phyloP scores from a whole-genome alignment of 164 flowering plant species.

The Liquidambar formosana region DNA sequence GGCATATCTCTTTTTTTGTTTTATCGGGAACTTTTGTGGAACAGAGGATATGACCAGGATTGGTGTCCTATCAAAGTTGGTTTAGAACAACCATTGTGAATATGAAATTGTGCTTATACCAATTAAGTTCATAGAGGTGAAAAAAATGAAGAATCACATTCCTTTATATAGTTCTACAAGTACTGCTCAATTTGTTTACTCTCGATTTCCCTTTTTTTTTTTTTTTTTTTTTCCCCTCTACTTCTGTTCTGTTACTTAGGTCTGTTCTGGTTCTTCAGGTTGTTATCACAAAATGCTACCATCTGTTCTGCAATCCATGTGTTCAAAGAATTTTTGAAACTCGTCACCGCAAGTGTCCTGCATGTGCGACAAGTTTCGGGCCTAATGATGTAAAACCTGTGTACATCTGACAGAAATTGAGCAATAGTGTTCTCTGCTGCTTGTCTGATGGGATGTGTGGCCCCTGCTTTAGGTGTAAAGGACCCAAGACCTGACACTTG shows the following conservation, averaged over 20 bases:
- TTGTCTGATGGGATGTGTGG: background rate
- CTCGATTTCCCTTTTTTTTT: too few species aligned
- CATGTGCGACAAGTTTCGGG: constrained; percentile 76
- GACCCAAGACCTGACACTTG: background rate
- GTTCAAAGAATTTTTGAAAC: constrained; percentile 59
- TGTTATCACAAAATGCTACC: constrained; percentile 95
- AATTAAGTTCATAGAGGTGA: too few species aligned
- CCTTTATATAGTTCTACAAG: too few species aligned
- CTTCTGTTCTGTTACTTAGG: background rate
- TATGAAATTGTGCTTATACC: too few species aligned
- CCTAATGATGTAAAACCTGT: constrained; percentile 87
- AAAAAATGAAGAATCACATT: too few species aligned
- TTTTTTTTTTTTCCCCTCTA: background rate
- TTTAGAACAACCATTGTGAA: too few species aligned
- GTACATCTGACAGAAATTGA: constrained; percentile 54
- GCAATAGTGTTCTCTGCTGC: background rate
- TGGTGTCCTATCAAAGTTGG: too few species aligned
- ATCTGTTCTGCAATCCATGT: constrained; percentile 82
- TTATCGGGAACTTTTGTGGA: too few species aligned
- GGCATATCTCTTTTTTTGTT: too few species aligned
- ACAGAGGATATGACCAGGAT: too few species aligned
- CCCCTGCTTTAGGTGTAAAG: background rate
- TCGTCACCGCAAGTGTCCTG: constrained; percentile 84
- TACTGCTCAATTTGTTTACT: too few species aligned
- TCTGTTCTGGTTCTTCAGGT: constrained; percentile 53